phyloP scores from a whole-genome alignment of 2,329 filamentous ascomycete species.

The Colletotrichum viniferum region DNA sequence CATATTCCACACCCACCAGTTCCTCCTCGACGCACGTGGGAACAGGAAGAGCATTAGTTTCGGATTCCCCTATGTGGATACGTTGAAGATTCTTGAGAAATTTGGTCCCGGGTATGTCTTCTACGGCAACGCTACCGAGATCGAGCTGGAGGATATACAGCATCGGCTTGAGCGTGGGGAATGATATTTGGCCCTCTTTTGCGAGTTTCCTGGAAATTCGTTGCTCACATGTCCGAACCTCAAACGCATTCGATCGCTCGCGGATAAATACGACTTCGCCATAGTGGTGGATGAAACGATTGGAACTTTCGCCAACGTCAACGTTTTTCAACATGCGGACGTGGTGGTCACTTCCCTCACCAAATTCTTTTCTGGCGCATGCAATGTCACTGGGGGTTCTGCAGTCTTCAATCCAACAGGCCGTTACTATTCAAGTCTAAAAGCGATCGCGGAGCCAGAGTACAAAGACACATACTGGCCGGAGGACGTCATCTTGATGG shows the following conservation, averaged over 20 bases:
- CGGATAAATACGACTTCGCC: constrained; percentile 84
- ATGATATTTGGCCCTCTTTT: constrained; percentile 82
- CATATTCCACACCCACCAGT: constrained; percentile 86
- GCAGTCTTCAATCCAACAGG: constrained; percentile 67
- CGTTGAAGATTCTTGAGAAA: constrained; percentile 91
- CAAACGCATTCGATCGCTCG: constrained; percentile 75
- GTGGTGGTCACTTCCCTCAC: constrained; percentile 93
- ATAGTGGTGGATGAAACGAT: constrained; percentile 96
- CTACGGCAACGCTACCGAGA: constrained; percentile 78
- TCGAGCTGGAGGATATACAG: constrained; percentile 86
- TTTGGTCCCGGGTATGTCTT: constrained; percentile 89
- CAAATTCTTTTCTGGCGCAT: constrained; percentile 96
- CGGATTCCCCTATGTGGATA: constrained; percentile 96
- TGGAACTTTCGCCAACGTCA: constrained; percentile 93
- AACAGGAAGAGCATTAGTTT: constrained; percentile 81
- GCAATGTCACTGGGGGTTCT: constrained; percentile 96
- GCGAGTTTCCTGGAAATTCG: constrained; percentile 94
- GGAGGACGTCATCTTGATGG: constrained; percentile 92
- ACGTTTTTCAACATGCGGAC: constrained; percentile 87
- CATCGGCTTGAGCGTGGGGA: constrained; percentile 71
- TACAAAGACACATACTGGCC: constrained; percentile 93
- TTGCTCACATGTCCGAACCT: constrained; percentile 85
- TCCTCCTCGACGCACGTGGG: constrained; percentile 68
- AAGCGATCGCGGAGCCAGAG: constrained; percentile 62
- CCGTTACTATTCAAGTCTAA: constrained; percentile 74